Evolutionary conservation across 805 yeast species (phyloP).

Genomic region (Metschnikowia noctiluminum): DNA sequence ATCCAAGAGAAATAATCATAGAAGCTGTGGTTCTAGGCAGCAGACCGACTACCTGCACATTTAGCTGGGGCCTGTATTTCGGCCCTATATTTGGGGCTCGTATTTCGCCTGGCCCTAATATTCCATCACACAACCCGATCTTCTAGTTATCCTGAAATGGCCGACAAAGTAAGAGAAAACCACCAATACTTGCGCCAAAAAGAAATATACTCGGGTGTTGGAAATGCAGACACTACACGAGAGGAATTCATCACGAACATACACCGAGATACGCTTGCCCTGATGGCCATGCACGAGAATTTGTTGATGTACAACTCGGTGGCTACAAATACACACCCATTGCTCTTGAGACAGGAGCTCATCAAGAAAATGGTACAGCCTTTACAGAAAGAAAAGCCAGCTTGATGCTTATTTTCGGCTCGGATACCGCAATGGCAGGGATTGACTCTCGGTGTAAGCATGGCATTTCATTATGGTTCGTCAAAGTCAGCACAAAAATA

Average conservation of each 20-base stretch:
- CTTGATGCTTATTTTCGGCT: too few species aligned
- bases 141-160: slow-evolving; percentile 31
- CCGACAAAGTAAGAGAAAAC: slow-evolving; percentile 61
- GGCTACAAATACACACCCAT: slow-evolving; percentile 43
- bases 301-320: slow-evolving; percentile 52
- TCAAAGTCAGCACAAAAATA: too few species aligned
- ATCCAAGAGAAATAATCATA: too few species aligned
- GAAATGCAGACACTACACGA: slow-evolving; percentile 66
- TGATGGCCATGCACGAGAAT: slow-evolving; percentile 57
- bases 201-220: slow-evolving; percentile 68
- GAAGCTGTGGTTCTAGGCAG: too few species aligned
- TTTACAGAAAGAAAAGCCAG: neutral
- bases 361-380: slow-evolving; percentile 35
- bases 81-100: too few species aligned
- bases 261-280: slow-evolving; percentile 62
- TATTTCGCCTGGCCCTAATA: neutral
- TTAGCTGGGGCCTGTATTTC: too few species aligned
- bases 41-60: too few species aligned
- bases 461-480: too few species aligned
- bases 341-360: slow-evolving; percentile 28
- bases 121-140: neutral
- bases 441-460: too few species aligned
- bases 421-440: too few species aligned
- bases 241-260: slow-evolving; percentile 67
- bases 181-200: slow-evolving; percentile 55